Percentiles rank a stretch among this genome's conserved stretches.
Evolutionary conservation across 2,329 filamentous ascomycete genomes (phyloP).

Genomic region (Sporothrix variecibatus): DNA sequence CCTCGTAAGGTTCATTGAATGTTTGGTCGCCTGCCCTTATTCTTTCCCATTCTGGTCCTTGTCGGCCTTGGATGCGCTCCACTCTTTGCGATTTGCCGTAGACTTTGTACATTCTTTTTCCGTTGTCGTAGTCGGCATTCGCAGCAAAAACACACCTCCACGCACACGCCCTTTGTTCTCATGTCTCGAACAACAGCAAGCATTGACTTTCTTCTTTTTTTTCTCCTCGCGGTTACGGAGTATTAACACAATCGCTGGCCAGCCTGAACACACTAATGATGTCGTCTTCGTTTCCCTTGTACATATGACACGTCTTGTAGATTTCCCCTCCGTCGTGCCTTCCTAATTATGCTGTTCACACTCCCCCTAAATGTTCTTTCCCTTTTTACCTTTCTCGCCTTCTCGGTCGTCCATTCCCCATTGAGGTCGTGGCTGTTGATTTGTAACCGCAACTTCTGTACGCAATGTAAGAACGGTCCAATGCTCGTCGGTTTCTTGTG

Average conservation of each 20-base stretch:
- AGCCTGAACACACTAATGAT: not conserved
- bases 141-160: not conserved
- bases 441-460: slow-evolving; percentile 11
- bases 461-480: not conserved
- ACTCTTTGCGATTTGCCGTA: slow-evolving; percentile 13
- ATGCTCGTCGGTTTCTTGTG: not conserved
- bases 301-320: slow-evolving; percentile 11
- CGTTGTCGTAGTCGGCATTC: not conserved
- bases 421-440: not conserved
- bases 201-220: not conserved
- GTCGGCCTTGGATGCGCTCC: not conserved
- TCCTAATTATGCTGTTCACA: not conserved
- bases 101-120: not conserved
- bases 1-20: not conserved
- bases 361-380: not conserved
- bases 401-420: not conserved
- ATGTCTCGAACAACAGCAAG: not conserved
- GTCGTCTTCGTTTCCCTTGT: slow-evolving; percentile 7
- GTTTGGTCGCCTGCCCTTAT: not conserved
- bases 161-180: slow-evolving; percentile 9
- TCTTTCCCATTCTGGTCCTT: not conserved
- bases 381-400: not conserved
- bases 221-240: not conserved
- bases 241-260: slow-evolving; percentile 10
- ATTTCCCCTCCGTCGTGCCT: not conserved